Percentiles rank a stretch among this genome's conserved stretches.
Conservation (phyloP, 192 early-diverging fungal species). For the Coemansia sp. region DNA sequence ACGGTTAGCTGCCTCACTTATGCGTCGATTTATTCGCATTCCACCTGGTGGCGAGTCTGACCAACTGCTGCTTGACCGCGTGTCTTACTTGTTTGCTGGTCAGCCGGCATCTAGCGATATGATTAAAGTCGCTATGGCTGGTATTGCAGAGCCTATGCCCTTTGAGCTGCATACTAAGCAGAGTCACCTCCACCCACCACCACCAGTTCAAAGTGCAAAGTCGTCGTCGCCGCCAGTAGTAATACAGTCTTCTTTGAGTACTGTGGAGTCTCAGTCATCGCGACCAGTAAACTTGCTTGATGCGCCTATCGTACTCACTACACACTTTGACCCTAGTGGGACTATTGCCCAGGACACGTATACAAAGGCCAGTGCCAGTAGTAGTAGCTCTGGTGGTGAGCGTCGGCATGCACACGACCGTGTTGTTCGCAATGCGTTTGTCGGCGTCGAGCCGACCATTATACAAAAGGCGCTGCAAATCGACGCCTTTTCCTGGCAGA, state of each 20-base stretch:
- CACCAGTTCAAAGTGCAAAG: background rate
- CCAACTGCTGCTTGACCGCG: slow-evolving; percentile 32
- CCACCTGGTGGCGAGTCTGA: slow-evolving; percentile 31
- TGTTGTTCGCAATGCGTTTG: slow-evolving; percentile 13
- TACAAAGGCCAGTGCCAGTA: background rate
- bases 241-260: background rate
- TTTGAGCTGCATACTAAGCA: slow-evolving; percentile 33
- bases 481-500: slow-evolving; percentile 50
- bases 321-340: slow-evolving; percentile 19
- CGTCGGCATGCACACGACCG: slow-evolving; percentile 11
- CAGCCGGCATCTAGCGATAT: slow-evolving; percentile 27
- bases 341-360: background rate
- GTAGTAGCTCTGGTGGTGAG: background rate
- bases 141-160: slow-evolving; percentile 38
- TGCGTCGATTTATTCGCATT: slow-evolving; percentile 42
- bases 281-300: slow-evolving; percentile 37
- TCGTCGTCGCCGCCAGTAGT: background rate
- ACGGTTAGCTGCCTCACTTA: slow-evolving; percentile 29
- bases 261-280: too few relatives aligned
- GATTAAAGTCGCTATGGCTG: slow-evolving; percentile 45
- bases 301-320: slow-evolving; percentile 43
- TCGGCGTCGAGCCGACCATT: slow-evolving; percentile 23
- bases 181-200: background rate
- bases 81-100: slow-evolving; percentile 47
- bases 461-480: slow-evolving; percentile 48